phyloP scores from a whole-genome alignment of 2,329 filamentous ascomycete genomes.

The Sporothrix brunneoviolacea region DNA sequence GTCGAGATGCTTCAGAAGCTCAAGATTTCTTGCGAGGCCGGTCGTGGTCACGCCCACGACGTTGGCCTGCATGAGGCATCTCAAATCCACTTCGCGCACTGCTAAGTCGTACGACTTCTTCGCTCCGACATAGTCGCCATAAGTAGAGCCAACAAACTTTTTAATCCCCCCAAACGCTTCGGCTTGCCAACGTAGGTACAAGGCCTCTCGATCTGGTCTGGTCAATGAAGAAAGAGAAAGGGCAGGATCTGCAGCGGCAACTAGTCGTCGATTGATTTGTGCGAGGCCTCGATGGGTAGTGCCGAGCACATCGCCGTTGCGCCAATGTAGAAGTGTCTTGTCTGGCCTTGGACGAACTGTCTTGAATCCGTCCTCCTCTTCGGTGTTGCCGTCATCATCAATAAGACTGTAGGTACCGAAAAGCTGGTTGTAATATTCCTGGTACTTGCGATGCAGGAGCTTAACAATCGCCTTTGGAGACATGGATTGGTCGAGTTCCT shows the following conservation, averaged over 20 bases:
- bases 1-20: conserved; percentile 40
- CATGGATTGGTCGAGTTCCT: neutral
- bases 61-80: conserved; percentile 32
- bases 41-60: conserved; percentile 56
- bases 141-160: neutral
- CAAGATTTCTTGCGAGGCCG: conserved; percentile 46
- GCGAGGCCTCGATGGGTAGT: no score
- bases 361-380: conserved; percentile 23
- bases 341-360: conserved; percentile 16
- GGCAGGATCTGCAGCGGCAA: no score
- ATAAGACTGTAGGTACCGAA: conserved; percentile 21
- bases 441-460: conserved; percentile 20
- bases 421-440: conserved; percentile 21
- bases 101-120: conserved; percentile 15
- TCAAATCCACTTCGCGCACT: conserved; percentile 29
- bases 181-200: conserved; percentile 7
- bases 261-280: no score
- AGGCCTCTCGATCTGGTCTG: neutral
- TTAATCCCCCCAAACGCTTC: neutral
- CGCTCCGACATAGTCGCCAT: neutral
- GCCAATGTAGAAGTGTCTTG: conserved; percentile 20
- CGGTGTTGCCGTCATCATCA: neutral
- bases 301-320: no score
- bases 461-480: conserved; percentile 13
- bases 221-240: neutral